Percentiles rank a stretch among this genome's conserved stretches.
These are phyloP conservation scores for Aulographum hederae DNA, from an alignment of 2,329 filamentous ascomycete species.

Conservation along the genomic window DNA sequence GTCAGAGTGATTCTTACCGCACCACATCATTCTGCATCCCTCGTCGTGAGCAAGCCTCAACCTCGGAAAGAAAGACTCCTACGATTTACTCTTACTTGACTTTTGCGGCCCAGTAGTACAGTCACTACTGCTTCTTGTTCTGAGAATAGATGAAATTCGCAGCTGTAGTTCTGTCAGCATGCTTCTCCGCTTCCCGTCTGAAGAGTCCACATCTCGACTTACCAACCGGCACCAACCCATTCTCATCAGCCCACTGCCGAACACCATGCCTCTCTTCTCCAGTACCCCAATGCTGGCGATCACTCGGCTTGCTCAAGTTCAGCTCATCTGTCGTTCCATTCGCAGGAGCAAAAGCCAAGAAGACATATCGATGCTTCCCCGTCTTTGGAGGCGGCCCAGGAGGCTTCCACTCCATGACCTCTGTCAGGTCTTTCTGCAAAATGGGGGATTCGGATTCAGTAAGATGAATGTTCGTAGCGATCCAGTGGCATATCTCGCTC, in stretches of 20 bases:
- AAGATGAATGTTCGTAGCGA: constrained; percentile 19
- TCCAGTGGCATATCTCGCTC: constrained; percentile 41
- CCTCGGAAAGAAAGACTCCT: too few species aligned
- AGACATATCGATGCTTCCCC: constrained; percentile 38
- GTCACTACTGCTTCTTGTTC: constrained; percentile 29
- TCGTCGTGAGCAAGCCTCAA: too few species aligned
- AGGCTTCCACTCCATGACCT: constrained; percentile 31
- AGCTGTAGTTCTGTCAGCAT: constrained; percentile 9
- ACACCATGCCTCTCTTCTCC: constrained; percentile 30
- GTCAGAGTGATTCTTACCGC: too few species aligned
- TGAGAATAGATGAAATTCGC: constrained; percentile 29
- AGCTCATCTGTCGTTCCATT: constrained; percentile 24
- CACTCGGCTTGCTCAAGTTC: constrained; percentile 25
- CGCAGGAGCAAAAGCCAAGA: constrained; percentile 28
- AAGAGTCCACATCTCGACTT: constrained; percentile 6
- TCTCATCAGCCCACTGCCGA: constrained; percentile 29
- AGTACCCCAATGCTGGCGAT: constrained; percentile 38
- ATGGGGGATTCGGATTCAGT: constrained; percentile 1
- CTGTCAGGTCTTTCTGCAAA: constrained; percentile 7
- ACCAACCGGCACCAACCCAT: constrained; percentile 29
- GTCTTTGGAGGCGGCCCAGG: constrained; percentile 37
- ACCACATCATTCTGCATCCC: too few species aligned
- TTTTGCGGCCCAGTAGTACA: background rate
- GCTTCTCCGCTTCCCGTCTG: constrained; percentile 3
- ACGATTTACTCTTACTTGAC: too few species aligned